Conservation (phyloP, 1,284 basidiomycete species). For the Rhodotorula sp. region DNA sequence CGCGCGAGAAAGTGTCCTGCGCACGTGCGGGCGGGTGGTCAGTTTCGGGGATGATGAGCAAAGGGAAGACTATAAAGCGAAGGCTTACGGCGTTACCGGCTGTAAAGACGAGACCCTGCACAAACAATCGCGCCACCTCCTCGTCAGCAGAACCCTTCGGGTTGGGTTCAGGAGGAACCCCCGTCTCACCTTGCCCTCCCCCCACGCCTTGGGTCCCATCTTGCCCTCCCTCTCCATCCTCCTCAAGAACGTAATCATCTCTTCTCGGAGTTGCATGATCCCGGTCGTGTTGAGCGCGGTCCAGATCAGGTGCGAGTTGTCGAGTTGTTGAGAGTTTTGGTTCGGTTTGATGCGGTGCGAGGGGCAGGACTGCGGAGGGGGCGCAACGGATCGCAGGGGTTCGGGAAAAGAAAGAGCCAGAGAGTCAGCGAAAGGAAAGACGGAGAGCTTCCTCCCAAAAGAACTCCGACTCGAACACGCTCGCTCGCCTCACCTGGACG, state of each 20-base stretch:
- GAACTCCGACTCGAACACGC: too few species aligned
- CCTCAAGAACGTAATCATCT: constrained; percentile 21
- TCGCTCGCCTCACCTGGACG: constrained; percentile 32
- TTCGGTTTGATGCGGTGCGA: constrained; percentile 26
- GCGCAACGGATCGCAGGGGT: not conserved
- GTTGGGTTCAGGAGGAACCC: too few species aligned
- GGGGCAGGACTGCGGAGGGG: constrained; percentile 24
- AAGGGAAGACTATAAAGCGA: not conserved
- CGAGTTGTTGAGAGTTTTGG: constrained; percentile 29
- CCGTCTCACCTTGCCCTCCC: constrained; percentile 18
- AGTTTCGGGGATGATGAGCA: not conserved
- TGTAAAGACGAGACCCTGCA: constrained; percentile 53
- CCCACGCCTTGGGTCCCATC: constrained; percentile 16
- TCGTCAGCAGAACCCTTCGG: not conserved
- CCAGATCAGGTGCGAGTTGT: constrained; percentile 24
- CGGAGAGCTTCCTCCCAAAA: too few species aligned
- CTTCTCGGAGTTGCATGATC: constrained; percentile 2
- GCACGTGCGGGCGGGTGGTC: not conserved
- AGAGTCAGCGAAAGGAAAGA: too few species aligned
- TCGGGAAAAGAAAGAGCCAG: not conserved
- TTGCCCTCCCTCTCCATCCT: constrained; percentile 12
- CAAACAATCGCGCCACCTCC: too few species aligned
- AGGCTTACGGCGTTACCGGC: constrained; percentile 52
- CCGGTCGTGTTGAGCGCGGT: constrained; percentile 13
- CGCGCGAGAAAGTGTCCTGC: constrained; percentile 53